These are phyloP conservation scores for Syzygium malaccense DNA, from an alignment of 441 rosid species.

Conservation along the genomic window DNA sequence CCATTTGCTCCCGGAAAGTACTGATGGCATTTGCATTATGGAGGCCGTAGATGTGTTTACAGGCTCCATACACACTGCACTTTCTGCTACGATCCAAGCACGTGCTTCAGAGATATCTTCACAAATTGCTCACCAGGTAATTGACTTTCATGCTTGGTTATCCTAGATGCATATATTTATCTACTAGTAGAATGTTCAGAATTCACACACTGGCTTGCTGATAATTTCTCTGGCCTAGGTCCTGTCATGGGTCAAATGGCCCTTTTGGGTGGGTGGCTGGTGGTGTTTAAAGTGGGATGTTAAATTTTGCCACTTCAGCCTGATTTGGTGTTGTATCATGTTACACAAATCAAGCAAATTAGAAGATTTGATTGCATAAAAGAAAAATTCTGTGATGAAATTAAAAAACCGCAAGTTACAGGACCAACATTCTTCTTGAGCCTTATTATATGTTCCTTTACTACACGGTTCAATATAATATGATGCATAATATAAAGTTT, in stretches of 20 bases:
- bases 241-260: not conserved
- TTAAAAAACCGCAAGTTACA: not conserved
- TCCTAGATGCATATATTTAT: not conserved
- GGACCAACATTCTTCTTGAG: not conserved
- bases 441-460: not conserved
- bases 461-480: not conserved
- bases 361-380: not conserved
- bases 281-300: not conserved
- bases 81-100: conserved; percentile 41
- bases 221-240: not conserved
- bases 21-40: conserved; percentile 23
- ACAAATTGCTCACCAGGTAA: conserved; percentile 65
- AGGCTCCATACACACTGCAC: conserved; percentile 42
- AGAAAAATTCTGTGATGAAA: not conserved
- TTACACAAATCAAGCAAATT: not conserved
- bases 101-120: conserved; percentile 46
- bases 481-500: not conserved
- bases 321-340: not conserved
- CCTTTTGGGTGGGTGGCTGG: not conserved
- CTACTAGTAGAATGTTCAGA: not conserved
- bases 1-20: conserved; percentile 41
- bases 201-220: not conserved
- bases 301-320: not conserved
- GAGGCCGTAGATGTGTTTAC: conserved; percentile 48
- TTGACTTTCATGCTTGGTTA: not conserved